Evolutionary conservation across 139 green algal genomes (phyloP), one percentile per base, ranked within the genome.

Genomic region (Chlorella vulgaris): DNA sequence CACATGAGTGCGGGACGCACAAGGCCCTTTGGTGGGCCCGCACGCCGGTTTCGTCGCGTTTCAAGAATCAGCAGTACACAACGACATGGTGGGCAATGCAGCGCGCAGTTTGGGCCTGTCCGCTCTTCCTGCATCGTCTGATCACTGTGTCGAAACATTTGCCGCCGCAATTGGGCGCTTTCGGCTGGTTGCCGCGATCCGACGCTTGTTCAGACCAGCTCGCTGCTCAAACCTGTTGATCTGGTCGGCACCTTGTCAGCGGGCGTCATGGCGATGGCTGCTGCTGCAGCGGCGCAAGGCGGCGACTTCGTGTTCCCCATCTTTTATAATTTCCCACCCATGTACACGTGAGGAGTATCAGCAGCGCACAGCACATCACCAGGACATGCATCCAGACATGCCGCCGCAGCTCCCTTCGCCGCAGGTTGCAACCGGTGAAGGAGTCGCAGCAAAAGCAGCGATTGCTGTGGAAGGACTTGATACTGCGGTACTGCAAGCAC

Each of bases 361-460:
- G 15, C 53, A 39, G 33, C 28, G 24, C 63, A 35, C 19, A 51
- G 2, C n/a, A 33, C 33, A 31, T 33, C 60, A 2, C 24, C 3
- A 31, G 24, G 1, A 40, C 31, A 10, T 42, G 62, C 63, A 70
- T 13, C 63, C 28, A n/a, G 40, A 40, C 0, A 28, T 26, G 3
- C 6, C 21, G 33, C 10, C 15, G 47, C 47, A 58, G 13, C 47
- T 58, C 13, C 28, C 18, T n/a, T 86, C n/a, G n/a, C n/a, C n/a
- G 79, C 91, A 97, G 92, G 29, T 77, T 94, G 7, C 93, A 97
- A 82, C 93, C 93, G 0, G 87, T 97, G 19, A 89, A 94, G 78
- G 93, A 97, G 82, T 96, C 93, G 18, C 73, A 89, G 65, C 83
- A 94, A 31, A 96, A 93, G 81, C 93, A 97, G 85, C 83, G 83